Conservation (phyloP, 2,329 filamentous ascomycete genomes). For the Paradendryphiella salina region DNA sequence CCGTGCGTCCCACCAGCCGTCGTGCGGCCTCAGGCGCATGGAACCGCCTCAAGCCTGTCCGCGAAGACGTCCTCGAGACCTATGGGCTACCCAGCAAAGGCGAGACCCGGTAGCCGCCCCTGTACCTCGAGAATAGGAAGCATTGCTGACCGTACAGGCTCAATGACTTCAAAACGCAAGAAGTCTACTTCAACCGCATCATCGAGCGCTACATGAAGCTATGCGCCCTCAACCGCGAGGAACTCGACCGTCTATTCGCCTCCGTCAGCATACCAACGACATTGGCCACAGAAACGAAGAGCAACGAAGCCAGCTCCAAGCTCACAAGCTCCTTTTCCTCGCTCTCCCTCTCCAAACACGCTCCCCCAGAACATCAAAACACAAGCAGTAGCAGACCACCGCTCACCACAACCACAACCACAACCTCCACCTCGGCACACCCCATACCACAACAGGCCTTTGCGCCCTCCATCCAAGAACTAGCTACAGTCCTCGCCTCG, state of each 20-base stretch:
- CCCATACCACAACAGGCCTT: conserved; percentile 31
- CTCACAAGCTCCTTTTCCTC: conserved; percentile 20
- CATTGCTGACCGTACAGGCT: conserved; percentile 38
- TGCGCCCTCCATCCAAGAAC: conserved; percentile 54
- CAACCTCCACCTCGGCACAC: conserved; percentile 15
- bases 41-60: conserved; percentile 66
- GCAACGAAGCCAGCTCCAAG: conserved; percentile 11
- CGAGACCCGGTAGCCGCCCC: conserved; percentile 69
- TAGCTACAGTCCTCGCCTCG: conserved; percentile 76
- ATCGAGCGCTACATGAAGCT: conserved; percentile 88
- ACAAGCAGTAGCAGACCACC: not conserved
- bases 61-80: conserved; percentile 74
- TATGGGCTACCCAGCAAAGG: conserved; percentile 90
- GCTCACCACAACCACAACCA: conserved; percentile 1
- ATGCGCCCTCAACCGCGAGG: conserved; percentile 74
- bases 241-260: conserved; percentile 74
- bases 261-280: conserved; percentile 54
- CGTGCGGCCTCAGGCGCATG: conserved; percentile 46
- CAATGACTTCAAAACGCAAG: conserved; percentile 73
- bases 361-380: conserved; percentile 11
- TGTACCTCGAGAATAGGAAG: not conserved
- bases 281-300: not conserved
- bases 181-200: conserved; percentile 84
- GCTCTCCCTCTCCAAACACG: conserved; percentile 27
- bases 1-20: conserved; percentile 41